These are phyloP conservation scores for Ophiosphaerella korrae DNA, from an alignment of 2,329 filamentous ascomycete genomes.

Conservation along the genomic window DNA sequence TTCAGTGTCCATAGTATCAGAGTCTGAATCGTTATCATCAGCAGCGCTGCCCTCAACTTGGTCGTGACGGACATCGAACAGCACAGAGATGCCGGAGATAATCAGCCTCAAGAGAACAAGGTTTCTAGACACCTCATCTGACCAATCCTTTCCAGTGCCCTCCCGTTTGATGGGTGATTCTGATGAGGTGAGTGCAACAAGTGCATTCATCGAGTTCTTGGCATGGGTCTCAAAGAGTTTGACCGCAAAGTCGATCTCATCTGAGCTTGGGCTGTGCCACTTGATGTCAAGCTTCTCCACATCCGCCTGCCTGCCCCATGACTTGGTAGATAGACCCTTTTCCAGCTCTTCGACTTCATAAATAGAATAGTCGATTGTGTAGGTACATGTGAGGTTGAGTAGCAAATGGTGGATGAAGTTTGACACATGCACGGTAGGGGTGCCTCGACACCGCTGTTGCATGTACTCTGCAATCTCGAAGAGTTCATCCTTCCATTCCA, in stretches of 20 bases:
- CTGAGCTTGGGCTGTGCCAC: constrained; percentile 84
- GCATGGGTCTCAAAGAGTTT: constrained; percentile 87
- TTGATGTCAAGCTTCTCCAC: constrained; percentile 79
- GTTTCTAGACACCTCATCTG: constrained; percentile 90
- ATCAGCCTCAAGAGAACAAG: constrained; percentile 87
- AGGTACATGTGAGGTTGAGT: constrained; percentile 91
- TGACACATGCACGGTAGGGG: constrained; percentile 93
- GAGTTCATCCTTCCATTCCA: constrained; percentile 86
- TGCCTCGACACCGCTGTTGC: constrained; percentile 92
- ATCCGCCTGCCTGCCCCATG: constrained; percentile 83
- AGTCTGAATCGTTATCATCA: constrained; percentile 55
- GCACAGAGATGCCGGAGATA: constrained; percentile 83
- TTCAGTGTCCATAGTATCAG: constrained; percentile 51
- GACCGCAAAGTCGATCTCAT: constrained; percentile 86
- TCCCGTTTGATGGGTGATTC: constrained; percentile 83
- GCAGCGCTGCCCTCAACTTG: constrained; percentile 50
- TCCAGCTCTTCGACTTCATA: constrained; percentile 79
- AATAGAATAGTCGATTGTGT: constrained; percentile 85
- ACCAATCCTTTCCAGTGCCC: constrained; percentile 98
- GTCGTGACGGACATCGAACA: constrained; percentile 74
- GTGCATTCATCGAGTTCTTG: constrained; percentile 72
- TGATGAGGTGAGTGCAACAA: constrained; percentile 80
- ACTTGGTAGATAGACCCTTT: constrained; percentile 72
- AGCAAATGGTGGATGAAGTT: constrained; percentile 97
- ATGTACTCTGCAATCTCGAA: constrained; percentile 93